Base-by-base conservation (phyloP, 2,329 filamentous ascomycete genomes). In the Tolypocladium guangdongense region DNA sequence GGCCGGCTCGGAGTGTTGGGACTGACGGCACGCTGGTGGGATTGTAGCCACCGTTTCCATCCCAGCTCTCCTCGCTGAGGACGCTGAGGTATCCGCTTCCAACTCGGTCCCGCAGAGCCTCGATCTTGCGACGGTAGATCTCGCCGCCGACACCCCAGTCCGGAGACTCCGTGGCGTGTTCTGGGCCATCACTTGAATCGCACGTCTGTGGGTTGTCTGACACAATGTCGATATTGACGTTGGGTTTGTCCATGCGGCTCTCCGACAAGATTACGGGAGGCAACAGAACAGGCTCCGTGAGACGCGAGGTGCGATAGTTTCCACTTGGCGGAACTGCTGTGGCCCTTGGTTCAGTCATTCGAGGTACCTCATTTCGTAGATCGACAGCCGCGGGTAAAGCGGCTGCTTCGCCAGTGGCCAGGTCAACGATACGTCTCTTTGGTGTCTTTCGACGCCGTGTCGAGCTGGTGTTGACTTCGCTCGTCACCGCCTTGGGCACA, bases 21-120 rank as follows among this genome's bases (percentile, higher is more conserved):
- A 64, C 56, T 8, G 64, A 60, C 30, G 64, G 53, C 35, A 68
- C 58, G 50, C 50, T 54, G 27, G 58, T 39, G 18, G 61, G 43
- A 39, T 60, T 54, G 48, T 58, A 62, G 47, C 58, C 53, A 8
- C 57, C 58, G 47, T 68, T 68, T 7, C 72, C 61, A 57, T 82
- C 77, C 81, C 82, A 84, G 43, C 72, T 77, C 66, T 93, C 88
- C 62, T 96, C 91, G 56, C 87, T 87, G 50, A 97, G 75, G 16
- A 88, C 89, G 57, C 84, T 91, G 39, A 99, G 78, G 79, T 95
- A 99, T 38, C 84, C 87, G 61, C 84, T 89, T 35, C 91, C 91
- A 59, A 96, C 85, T 63, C 92, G 89, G 63, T 86, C 86, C 56
- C 90, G 86, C 52, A 96, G 73, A 3, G 87, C 84, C 68, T 96